Evolutionary conservation across 768 basidiomycete genomes (phyloP), one percentile per base, ranked within the genome.

Genomic region (Calocybe indica): DNA sequence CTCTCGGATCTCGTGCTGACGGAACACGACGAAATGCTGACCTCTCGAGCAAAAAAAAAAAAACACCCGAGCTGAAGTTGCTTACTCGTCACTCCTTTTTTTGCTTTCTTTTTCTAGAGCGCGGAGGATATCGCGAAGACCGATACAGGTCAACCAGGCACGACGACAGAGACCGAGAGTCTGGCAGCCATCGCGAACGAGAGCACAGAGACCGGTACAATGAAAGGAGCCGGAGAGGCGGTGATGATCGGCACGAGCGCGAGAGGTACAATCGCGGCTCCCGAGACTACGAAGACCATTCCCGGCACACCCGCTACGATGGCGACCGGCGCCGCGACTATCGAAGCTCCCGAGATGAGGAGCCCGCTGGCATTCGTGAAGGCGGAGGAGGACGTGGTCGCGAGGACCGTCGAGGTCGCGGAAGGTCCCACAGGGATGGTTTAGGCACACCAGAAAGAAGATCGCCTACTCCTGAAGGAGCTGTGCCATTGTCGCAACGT

Each of bases 401-500:
- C 10, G 70, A 60, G 11, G 63, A 64, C 6, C 55, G 67, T 41
- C 54, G 72, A 9, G 69, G 74, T 29, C 73, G 76, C 15, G 57
- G 78, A 35, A 66, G 76, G 29, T 75, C 78, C 37, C 68, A 76
- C 42, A 75, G 76, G 40, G 76, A 74, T 38, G 76, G 74, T 29
- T 71, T 76, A 48, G 86, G 82, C 14, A 83, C 87, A 10, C 87
- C 84, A 1, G 89, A 90, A 52, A 73, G 88, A 55, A 70, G 93
- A 56, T 90, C 87, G 0, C 94, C 95, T 7, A 98, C 95, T 7
- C 96, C 96, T 0, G 84, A 90, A 59, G 88, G 86, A 41, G 79
- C 82, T 10, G 70, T 82, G 37, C 84, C 90, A 0, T 67, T 99
- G 52, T 85, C 87, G 6, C 91, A 97, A 61, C 74, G 93, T 52